A percentile compares a stretch with the other conserved stretches of the same genome.
Conservation (phyloP, 2,329 filamentous ascomycete genomes). For the Blastomyces percursus region DNA sequence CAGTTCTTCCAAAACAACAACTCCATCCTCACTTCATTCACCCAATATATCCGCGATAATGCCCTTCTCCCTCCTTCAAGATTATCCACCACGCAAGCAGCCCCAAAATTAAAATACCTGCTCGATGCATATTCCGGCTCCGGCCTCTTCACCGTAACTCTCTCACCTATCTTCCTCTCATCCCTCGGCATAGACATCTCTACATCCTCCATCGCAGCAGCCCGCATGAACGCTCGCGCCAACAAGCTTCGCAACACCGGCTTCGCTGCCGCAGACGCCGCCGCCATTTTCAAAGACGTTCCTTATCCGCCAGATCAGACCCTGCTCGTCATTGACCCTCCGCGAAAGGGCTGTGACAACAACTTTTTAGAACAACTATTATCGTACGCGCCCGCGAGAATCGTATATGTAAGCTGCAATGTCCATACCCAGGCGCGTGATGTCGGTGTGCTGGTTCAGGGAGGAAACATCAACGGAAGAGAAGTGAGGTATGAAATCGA, state of each 20-base stretch:
- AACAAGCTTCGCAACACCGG: slow-evolving; percentile 67
- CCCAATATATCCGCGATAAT: slow-evolving; percentile 70
- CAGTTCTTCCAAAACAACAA: slow-evolving; percentile 99
- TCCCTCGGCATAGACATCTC: slow-evolving; percentile 88
- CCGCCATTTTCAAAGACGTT: slow-evolving; percentile 67
- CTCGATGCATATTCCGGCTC: slow-evolving; percentile 97
- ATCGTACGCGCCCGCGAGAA: slow-evolving; percentile 60
- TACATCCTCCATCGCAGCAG: slow-evolving; percentile 63
- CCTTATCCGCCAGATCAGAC: slow-evolving; percentile 68
- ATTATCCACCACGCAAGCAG: slow-evolving; percentile 21
- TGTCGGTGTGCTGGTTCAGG: slow-evolving; percentile 74
- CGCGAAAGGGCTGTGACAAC: slow-evolving; percentile 84
- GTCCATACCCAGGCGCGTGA: slow-evolving; percentile 96
- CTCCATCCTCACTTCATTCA: slow-evolving; percentile 81
- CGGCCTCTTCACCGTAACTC: slow-evolving; percentile 91
- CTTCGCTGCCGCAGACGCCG: slow-evolving; percentile 84
- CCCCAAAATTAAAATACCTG: slow-evolving; percentile 59
- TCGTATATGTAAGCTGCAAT: slow-evolving; percentile 95
- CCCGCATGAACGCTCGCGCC: slow-evolving; percentile 62
- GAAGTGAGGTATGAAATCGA: slow-evolving; percentile 65
- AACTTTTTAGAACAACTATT: slow-evolving; percentile 74
- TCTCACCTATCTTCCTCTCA: slow-evolving; percentile 67
- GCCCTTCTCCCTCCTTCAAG: slow-evolving; percentile 47
- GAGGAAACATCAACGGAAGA: slow-evolving; percentile 33
- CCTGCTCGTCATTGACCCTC: slow-evolving; percentile 91